Conservation (phyloP, 495 filamentous ascomycete species). For the Penicillium fimorum region DNA sequence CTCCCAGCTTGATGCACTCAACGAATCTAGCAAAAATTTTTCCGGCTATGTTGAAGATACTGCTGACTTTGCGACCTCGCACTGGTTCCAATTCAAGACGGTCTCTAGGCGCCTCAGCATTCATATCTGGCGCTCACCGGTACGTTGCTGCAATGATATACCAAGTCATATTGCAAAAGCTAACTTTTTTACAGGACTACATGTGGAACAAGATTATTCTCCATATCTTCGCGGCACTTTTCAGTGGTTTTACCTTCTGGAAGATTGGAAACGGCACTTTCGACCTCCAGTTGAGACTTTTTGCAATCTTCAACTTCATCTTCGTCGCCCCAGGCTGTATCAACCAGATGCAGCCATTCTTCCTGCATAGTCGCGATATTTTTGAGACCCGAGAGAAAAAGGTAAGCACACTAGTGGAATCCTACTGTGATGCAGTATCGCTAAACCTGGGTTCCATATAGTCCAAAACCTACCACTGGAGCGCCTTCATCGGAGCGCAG, state of each 20-base stretch:
- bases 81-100: slow-evolving; percentile 48
- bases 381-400: slow-evolving; percentile 70
- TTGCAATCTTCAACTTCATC: slow-evolving; percentile 71
- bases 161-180: neutral
- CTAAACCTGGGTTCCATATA: slow-evolving; percentile 55
- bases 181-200: slow-evolving; percentile 29
- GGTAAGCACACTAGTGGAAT: slow-evolving; percentile 31
- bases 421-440: slow-evolving; percentile 53
- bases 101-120: slow-evolving; percentile 66
- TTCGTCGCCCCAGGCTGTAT: slow-evolving; percentile 77
- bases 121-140: slow-evolving; percentile 77
- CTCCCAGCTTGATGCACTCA: slow-evolving; percentile 63
- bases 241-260: slow-evolving; percentile 49
- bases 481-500: slow-evolving; percentile 44
- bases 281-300: slow-evolving; percentile 37
- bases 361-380: slow-evolving; percentile 73
- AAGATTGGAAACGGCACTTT: slow-evolving; percentile 44
- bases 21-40: slow-evolving; percentile 39
- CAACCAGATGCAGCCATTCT: slow-evolving; percentile 85
- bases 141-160: slow-evolving; percentile 45
- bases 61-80: slow-evolving; percentile 44
- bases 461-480: slow-evolving; percentile 56
- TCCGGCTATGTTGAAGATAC: slow-evolving; percentile 45
- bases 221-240: slow-evolving; percentile 40
- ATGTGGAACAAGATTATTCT: slow-evolving; percentile 46